phyloP scores from a whole-genome alignment of 1,139 yeast genomes.

The Candida labiduridarum region DNA sequence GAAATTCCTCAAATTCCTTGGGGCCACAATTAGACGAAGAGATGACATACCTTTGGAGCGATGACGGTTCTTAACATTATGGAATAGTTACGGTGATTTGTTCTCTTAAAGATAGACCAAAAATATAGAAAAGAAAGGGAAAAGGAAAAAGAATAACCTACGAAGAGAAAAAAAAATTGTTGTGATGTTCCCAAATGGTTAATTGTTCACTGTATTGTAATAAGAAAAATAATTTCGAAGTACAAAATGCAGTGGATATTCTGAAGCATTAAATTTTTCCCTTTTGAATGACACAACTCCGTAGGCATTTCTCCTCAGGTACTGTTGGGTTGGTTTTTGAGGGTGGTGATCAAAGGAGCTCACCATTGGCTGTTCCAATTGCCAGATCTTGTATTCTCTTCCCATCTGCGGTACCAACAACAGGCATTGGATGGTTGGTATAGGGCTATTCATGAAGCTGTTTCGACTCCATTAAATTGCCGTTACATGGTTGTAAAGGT shows the following conservation, averaged over 20 bases:
- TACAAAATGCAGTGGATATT: not conserved
- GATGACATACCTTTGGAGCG: conserved; percentile 29
- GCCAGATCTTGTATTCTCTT: too few relatives aligned
- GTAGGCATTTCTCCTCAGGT: not conserved
- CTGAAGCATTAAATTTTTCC: not conserved
- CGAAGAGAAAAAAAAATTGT: conserved; percentile 3
- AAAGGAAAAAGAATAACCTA: conserved; percentile 6
- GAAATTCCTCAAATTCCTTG: not conserved
- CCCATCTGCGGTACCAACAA: not conserved
- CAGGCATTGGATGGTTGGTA: not conserved
- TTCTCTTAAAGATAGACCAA: not conserved
- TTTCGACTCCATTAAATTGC: not conserved
- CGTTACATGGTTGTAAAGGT: not conserved
- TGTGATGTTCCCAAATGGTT: conserved; percentile 4
- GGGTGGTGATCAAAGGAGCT: too few relatives aligned
- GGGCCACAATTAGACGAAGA: not conserved
- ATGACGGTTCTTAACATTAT: conserved; percentile 31
- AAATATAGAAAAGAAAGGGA: not conserved
- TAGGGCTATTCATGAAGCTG: not conserved
- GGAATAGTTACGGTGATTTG: conserved; percentile 6
- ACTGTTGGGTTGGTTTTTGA: too few relatives aligned
- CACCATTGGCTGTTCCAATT: too few relatives aligned
- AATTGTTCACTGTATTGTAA: conserved; percentile 2
- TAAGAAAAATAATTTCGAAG: not conserved
- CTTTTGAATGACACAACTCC: not conserved